A percentile compares a stretch with the other conserved stretches of the same genome.
Evolutionary conservation across 1,139 yeast species (phyloP).

Genomic region (Citeromyces siamensis): DNA sequence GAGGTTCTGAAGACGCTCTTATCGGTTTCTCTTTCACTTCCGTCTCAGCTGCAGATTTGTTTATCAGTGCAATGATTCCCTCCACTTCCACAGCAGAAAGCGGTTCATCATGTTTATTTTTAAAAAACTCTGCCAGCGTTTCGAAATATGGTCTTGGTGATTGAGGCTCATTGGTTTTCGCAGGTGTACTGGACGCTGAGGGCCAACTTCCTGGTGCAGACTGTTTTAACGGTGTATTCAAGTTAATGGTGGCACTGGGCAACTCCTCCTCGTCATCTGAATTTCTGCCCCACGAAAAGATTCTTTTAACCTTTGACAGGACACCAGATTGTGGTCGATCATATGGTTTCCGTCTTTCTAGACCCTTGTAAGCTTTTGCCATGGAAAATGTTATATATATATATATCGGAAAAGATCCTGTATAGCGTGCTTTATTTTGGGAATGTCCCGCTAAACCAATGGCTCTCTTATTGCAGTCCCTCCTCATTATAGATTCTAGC

Average conservation of each 20-base stretch:
- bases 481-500: too few species aligned
- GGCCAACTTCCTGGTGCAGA: background rate
- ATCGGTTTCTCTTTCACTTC: constrained; percentile 8
- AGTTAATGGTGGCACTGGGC: background rate
- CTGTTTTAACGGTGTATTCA: background rate
- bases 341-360: background rate
- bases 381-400: background rate
- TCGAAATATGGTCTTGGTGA: constrained; percentile 2
- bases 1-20: constrained; percentile 3
- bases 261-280: background rate
- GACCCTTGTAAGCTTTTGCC: background rate
- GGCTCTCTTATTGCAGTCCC: too few species aligned
- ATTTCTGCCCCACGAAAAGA: background rate
- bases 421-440: too few species aligned
- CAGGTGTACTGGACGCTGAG: background rate
- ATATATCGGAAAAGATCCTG: too few species aligned
- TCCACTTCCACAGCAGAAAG: constrained; percentile 70
- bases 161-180: background rate
- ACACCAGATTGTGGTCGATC: background rate
- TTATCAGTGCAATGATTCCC: constrained; percentile 62
- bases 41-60: constrained; percentile 16
- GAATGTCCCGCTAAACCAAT: too few species aligned
- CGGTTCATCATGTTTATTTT: constrained; percentile 62
- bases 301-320: background rate
- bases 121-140: constrained; percentile 55